Evolutionary conservation across 2,329 filamentous ascomycete genomes (phyloP).

Genomic region (Amauroascus verrucosus): DNA sequence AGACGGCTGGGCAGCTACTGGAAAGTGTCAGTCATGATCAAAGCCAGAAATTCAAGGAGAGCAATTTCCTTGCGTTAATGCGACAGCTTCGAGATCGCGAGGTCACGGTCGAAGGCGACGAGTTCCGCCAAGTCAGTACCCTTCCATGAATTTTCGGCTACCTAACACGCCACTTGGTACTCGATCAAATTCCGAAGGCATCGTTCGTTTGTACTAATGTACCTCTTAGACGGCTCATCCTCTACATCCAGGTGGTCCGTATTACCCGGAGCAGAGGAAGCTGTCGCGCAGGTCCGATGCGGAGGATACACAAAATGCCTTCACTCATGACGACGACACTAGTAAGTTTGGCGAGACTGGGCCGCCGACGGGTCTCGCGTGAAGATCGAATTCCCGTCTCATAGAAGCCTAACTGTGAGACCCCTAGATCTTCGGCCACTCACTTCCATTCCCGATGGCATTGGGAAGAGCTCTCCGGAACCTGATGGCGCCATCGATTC

Average conservation of each 20-base stretch:
- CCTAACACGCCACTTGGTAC: conserved; percentile 29
- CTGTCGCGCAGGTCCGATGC: background rate
- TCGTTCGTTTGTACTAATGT: conserved; percentile 28
- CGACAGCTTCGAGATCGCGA: conserved; percentile 61
- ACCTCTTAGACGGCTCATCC: conserved; percentile 31
- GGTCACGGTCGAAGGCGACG: conserved; percentile 61
- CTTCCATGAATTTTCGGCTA: conserved; percentile 31
- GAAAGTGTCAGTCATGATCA: conserved; percentile 58
- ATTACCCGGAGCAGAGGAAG: conserved; percentile 31
- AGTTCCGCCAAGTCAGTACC: conserved; percentile 40
- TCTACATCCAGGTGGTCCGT: conserved; percentile 39
- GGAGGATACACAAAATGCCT: background rate
- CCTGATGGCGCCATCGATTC: background rate
- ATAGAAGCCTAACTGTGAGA: background rate
- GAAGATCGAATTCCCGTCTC: conserved; percentile 1
- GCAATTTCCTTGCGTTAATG: conserved; percentile 68
- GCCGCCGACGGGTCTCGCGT: background rate
- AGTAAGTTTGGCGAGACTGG: conserved; percentile 5
- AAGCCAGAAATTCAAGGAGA: conserved; percentile 66
- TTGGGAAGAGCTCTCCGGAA: background rate
- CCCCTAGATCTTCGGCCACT: background rate
- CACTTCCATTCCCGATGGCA: background rate
- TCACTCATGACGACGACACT: background rate
- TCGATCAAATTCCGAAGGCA: conserved; percentile 20
- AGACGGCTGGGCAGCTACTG: conserved; percentile 60